Evolutionary conservation across 257 asterid species (phyloP).

Genomic region (Forsythia suspensa): DNA sequence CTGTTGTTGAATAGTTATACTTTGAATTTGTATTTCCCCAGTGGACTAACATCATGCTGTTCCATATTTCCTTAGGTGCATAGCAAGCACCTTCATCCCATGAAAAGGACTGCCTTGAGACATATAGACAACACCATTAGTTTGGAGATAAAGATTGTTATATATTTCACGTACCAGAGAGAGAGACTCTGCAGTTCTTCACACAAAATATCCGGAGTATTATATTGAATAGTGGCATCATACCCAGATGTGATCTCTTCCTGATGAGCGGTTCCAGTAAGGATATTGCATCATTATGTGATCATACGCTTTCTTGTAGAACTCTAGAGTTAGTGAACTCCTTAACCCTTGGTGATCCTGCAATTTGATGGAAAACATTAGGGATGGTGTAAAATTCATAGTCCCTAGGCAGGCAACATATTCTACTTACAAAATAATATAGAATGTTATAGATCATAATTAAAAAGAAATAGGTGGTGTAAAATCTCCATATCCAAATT

Average conservation of each 20-base stretch:
- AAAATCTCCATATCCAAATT: not conserved
- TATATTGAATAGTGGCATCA: constrained; percentile 5
- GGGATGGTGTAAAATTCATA: constrained; percentile 5
- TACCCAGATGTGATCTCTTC: constrained; percentile 99
- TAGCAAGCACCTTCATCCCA: constrained; percentile 99
- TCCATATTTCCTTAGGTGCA: constrained; percentile 99
- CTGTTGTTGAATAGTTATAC: constrained; percentile 91
- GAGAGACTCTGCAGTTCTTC: constrained; percentile 1
- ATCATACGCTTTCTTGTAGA: constrained; percentile 75
- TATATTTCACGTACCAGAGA: not conserved
- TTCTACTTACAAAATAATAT: not conserved
- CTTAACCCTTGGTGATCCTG: constrained; percentile 85
- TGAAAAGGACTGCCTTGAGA: constrained; percentile 75
- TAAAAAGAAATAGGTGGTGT: not conserved
- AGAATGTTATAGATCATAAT: not conserved
- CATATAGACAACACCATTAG: constrained; percentile 24
- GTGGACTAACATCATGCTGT: constrained; percentile 96
- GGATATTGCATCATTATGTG: constrained; percentile 72
- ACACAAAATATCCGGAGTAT: constrained; percentile 6
- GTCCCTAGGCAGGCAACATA: constrained; percentile 1
- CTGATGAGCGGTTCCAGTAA: constrained; percentile 85
- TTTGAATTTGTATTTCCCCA: constrained; percentile 97
- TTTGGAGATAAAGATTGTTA: constrained; percentile 1
- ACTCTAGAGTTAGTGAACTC: constrained; percentile 84
- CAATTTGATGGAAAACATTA: constrained; percentile 20